Evolutionary conservation across 2,329 filamentous ascomycete genomes (phyloP).

Genomic region (Apiospora phragmitis): DNA sequence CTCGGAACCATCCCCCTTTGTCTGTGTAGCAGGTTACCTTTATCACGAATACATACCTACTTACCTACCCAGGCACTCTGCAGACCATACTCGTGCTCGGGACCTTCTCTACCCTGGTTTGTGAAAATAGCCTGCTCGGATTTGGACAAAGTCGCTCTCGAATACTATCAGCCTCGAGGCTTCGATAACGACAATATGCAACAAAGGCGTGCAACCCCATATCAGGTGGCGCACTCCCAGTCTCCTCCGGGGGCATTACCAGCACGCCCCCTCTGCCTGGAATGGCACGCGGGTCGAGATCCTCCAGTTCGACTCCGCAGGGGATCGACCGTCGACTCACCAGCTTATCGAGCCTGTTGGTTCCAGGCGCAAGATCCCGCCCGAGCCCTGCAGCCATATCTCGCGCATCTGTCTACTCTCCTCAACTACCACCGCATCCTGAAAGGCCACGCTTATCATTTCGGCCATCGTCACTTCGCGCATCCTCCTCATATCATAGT

Average conservation of each 20-base stretch:
- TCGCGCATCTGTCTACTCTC: slow-evolving; percentile 23
- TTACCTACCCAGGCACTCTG: background rate
- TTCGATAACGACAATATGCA: background rate
- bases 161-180: background rate
- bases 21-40: background rate
- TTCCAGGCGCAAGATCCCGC: background rate
- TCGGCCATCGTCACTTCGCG: slow-evolving; percentile 21
- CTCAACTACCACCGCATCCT: slow-evolving; percentile 23
- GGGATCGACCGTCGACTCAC: background rate
- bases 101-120: background rate
- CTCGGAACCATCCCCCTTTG: background rate
- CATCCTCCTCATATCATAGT: slow-evolving; percentile 14
- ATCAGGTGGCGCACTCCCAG: background rate
- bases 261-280: slow-evolving; percentile 1
- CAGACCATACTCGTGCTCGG: background rate
- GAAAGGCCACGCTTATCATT: slow-evolving; percentile 26
- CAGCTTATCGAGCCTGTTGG: background rate
- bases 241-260: background rate
- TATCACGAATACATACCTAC: background rate
- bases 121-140: background rate
- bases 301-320: background rate
- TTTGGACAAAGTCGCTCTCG: background rate
- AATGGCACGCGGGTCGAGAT: background rate
- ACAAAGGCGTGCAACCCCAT: background rate
- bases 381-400: slow-evolving; percentile 2